Conservation (phyloP, 2,329 filamentous ascomycete genomes). For the Fusarium veterinarium region DNA sequence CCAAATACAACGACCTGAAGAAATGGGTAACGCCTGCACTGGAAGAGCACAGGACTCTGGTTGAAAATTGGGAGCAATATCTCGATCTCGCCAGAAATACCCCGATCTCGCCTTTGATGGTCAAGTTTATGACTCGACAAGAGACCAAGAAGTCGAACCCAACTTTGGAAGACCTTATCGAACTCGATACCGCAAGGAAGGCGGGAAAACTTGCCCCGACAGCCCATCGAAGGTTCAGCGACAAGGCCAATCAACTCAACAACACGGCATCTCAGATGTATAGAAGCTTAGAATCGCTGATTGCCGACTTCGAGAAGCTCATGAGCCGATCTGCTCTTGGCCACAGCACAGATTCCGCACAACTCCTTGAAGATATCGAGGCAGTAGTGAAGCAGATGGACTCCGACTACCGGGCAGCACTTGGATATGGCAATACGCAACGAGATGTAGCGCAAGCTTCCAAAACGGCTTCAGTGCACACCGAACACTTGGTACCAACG, state of each 20-base stretch:
- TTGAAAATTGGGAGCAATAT: constrained; percentile 75
- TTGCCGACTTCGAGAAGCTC: constrained; percentile 71
- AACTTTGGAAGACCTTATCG: constrained; percentile 80
- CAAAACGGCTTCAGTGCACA: constrained; percentile 72
- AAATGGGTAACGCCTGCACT: constrained; percentile 76
- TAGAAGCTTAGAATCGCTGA: constrained; percentile 69
- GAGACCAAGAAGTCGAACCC: constrained; percentile 60
- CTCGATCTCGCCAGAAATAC: constrained; percentile 73
- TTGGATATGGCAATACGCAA: constrained; percentile 74
- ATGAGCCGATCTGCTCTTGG: constrained; percentile 65
- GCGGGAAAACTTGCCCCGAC: constrained; percentile 74
- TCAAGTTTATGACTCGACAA: constrained; percentile 69
- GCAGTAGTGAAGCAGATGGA: constrained; percentile 87
- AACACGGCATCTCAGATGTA: constrained; percentile 70
- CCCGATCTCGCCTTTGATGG: constrained; percentile 73
- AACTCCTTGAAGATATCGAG: constrained; percentile 85
- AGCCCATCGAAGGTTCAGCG: constrained; percentile 69
- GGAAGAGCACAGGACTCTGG: constrained; percentile 73
- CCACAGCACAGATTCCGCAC: constrained; percentile 71
- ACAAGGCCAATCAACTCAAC: constrained; percentile 70
- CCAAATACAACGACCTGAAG: constrained; percentile 76
- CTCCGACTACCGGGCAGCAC: constrained; percentile 83
- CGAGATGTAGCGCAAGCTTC: constrained; percentile 70
- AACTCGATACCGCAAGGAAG: constrained; percentile 76
- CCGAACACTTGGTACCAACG: constrained; percentile 69